Conservation (phyloP, 129 eudicot species). For the Smallanthus sonchifolius region DNA sequence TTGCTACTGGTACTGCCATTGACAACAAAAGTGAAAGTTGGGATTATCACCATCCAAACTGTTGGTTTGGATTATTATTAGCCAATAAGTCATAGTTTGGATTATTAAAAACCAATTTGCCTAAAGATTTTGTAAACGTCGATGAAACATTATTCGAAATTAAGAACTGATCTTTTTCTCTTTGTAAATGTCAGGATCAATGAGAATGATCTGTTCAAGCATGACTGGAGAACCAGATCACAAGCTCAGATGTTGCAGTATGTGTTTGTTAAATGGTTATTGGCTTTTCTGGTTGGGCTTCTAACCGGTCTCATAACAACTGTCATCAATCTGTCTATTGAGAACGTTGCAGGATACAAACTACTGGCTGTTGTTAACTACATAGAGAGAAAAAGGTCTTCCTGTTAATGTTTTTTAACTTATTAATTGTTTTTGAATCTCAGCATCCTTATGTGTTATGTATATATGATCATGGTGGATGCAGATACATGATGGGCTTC, state of each 20-base stretch:
- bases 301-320: slow-evolving; percentile 74
- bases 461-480: slow-evolving; percentile 25
- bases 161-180: neutral
- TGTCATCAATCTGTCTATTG: slow-evolving; percentile 80
- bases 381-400: slow-evolving; percentile 51
- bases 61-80: too few species aligned
- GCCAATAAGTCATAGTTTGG: too few species aligned
- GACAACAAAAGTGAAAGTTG: too few species aligned
- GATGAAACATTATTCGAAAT: neutral
- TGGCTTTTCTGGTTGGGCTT: slow-evolving; percentile 82
- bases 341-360: slow-evolving; percentile 87
- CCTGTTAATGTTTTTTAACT: neutral
- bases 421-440: neutral
- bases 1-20: too few species aligned
- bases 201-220: slow-evolving; percentile 87
- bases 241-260: slow-evolving; percentile 60
- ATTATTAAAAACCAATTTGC: too few species aligned
- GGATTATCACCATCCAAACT: too few species aligned
- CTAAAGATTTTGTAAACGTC: neutral
- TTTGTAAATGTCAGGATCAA: slow-evolving; percentile 54
- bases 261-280: slow-evolving; percentile 63
- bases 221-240: slow-evolving; percentile 91
- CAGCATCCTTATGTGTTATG: neutral
- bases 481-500: slow-evolving; percentile 82
- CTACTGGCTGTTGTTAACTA: slow-evolving; percentile 53